A percentile compares a stretch with the other conserved stretches of the same genome.
Evolutionary conservation across 164 flowering plant species (phyloP).

Genomic region (Magnolia changhungtana): DNA sequence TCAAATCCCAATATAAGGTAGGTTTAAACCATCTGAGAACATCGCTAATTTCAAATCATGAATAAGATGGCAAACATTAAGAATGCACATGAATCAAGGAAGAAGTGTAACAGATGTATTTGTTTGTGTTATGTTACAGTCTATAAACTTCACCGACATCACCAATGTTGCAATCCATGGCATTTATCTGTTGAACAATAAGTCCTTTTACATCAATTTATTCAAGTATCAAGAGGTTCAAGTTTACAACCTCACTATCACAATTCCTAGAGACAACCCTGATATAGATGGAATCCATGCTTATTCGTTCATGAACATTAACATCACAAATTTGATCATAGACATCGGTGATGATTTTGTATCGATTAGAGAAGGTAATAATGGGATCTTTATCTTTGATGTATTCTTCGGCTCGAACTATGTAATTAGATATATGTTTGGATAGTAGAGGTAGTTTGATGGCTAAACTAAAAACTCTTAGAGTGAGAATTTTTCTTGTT

Average conservation of each 20-base stretch:
- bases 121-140: conserved; percentile 6
- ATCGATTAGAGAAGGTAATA: conserved; percentile 34
- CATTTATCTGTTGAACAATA: conserved; percentile 34
- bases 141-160: conserved; percentile 45
- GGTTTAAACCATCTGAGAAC: no score
- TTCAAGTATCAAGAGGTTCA: conserved; percentile 20
- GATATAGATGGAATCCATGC: conserved; percentile 11
- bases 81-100: background rate
- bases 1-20: no score
- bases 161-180: conserved; percentile 29
- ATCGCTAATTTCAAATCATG: no score
- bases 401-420: conserved; percentile 54
- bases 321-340: conserved; percentile 12
- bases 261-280: conserved; percentile 3
- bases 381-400: conserved; percentile 22
- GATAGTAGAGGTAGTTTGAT: no score
- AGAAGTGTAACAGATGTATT: conserved; percentile 3
- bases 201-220: conserved; percentile 35
- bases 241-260: conserved; percentile 10
- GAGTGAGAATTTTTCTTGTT: background rate
- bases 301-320: background rate
- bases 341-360: conserved; percentile 51
- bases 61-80: no score
- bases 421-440: conserved; percentile 40
- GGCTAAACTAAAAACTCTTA: no score